Conservation (phyloP, 2,329 filamentous ascomycete genomes). For the Alternaria tenuissima region DNA sequence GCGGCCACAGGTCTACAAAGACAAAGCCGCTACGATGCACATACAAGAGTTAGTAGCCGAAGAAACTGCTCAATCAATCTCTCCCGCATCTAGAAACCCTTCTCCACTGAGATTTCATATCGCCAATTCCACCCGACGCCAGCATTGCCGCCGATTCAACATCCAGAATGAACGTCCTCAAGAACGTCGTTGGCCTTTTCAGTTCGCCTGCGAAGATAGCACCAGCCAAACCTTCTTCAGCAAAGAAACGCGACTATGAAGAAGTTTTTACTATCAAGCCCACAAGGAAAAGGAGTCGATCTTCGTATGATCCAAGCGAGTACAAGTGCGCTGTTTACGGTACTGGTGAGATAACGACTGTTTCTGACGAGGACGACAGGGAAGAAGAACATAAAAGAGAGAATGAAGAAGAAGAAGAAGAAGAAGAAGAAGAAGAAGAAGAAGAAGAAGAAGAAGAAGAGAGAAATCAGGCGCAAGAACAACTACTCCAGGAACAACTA, state of each 20-base stretch:
- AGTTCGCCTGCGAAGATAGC: neutral
- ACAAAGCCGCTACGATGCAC: slow-evolving; percentile 6
- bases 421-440: neutral
- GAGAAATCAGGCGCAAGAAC: neutral
- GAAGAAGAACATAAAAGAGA: too few species aligned
- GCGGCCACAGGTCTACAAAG: slow-evolving; percentile 15
- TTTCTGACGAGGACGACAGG: neutral
- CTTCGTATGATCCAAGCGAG: neutral
- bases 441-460: neutral
- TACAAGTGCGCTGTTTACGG: neutral
- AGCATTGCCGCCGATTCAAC: neutral
- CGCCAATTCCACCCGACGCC: too few species aligned
- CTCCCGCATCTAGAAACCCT: too few species aligned
- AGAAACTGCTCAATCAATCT: neutral
- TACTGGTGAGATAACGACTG: neutral
- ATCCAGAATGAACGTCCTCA: neutral
- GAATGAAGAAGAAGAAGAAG: neutral
- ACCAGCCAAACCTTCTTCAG: too few species aligned
- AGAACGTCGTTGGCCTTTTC: neutral
- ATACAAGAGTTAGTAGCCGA: slow-evolving; percentile 10
- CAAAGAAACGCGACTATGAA: neutral
- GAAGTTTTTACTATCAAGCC: neutral
- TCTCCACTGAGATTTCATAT: too few species aligned
- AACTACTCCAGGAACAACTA: neutral
- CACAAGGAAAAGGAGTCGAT: neutral